phyloP scores from a whole-genome alignment of 75 land plant species.

The Chamaecyparis obtusa region DNA sequence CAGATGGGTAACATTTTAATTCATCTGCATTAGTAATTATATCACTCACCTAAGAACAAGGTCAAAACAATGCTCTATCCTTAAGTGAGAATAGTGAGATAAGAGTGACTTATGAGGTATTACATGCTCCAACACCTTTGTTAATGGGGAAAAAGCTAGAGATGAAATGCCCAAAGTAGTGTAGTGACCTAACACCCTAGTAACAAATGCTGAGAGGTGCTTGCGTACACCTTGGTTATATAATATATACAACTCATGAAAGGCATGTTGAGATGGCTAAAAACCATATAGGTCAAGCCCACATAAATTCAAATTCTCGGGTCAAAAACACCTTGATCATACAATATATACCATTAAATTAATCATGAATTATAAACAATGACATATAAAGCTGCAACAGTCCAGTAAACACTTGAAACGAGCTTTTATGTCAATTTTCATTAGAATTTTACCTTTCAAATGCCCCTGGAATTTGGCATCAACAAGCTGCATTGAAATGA shows the following conservation, averaged over 20 bases:
- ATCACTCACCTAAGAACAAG: not conserved
- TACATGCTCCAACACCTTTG: too few species aligned
- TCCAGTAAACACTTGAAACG: not conserved
- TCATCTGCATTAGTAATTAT: not conserved
- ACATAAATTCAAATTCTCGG: not conserved
- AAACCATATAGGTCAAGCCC: too few species aligned
- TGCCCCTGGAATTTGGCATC: not conserved
- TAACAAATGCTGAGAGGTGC: too few species aligned
- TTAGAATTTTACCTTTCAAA: not conserved
- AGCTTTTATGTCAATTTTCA: not conserved
- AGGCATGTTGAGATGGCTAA: too few species aligned
- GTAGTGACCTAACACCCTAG: too few species aligned
- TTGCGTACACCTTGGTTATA: too few species aligned
- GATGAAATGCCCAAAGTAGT: too few species aligned
- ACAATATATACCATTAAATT: not conserved
- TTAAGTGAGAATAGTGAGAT: too few species aligned
- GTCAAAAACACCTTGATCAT: not conserved
- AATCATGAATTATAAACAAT: not conserved
- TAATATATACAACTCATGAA: too few species aligned
- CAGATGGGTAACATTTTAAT: not conserved
- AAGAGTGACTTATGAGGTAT: too few species aligned
- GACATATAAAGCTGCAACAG: not conserved
- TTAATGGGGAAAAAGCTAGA: too few species aligned
- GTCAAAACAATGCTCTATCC: not conserved
- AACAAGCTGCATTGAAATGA: conserved; percentile 3